Conservation (phyloP, 169 alveolate species). For the Eimeria acervulina region DNA sequence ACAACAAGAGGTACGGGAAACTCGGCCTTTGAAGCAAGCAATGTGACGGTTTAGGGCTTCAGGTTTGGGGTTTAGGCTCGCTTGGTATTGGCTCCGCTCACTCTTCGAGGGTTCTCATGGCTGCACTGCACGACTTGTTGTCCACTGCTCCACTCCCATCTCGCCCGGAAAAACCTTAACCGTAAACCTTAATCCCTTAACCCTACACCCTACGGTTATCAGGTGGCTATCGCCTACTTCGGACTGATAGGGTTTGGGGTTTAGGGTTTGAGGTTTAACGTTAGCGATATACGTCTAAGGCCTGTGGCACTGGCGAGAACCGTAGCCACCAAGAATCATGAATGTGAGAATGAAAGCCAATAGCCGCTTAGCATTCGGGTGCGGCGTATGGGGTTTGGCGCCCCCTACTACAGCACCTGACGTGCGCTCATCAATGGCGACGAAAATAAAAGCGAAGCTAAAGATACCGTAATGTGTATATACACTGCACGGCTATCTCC, state of each 20-base stretch:
- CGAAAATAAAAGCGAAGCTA: not conserved
- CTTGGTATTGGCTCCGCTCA: not conserved
- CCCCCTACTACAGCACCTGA: not conserved
- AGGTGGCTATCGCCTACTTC: not conserved
- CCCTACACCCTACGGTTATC: slow-evolving; percentile 7
- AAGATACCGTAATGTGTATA: not conserved
- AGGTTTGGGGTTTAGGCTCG: not conserved
- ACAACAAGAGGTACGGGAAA: not conserved
- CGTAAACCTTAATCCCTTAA: not conserved
- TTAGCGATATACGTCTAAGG: not conserved
- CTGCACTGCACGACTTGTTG: slow-evolving; percentile 14
- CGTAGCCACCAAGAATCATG: not conserved
- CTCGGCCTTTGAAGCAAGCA: no score
- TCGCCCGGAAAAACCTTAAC: slow-evolving; percentile 4
- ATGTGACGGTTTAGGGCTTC: not conserved
- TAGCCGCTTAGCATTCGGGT: not conserved
- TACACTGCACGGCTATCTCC: not conserved
- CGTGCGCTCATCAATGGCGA: not conserved
- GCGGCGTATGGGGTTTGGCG: not conserved
- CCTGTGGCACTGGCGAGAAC: not conserved
- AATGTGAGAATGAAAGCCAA: not conserved
- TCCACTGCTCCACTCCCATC: slow-evolving; percentile 45
- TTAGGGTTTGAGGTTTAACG: not conserved
- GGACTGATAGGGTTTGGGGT: not conserved
- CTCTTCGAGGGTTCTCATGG: slow-evolving; percentile 58